Evolutionary conservation across 208 protist species (phyloP).

Genomic region (Trypanosoma mega): DNA sequence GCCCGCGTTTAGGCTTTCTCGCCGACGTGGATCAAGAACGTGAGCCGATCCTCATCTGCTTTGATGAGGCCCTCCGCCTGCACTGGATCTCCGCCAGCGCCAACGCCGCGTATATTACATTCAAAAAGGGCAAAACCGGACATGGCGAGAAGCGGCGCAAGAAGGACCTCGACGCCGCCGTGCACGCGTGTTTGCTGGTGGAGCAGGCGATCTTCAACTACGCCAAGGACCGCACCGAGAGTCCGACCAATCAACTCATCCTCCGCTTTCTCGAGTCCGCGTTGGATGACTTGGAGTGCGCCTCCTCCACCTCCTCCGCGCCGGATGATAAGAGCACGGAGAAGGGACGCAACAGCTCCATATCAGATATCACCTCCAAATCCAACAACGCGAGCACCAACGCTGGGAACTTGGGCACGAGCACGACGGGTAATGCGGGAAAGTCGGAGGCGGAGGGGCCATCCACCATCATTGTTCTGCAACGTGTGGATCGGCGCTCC

Average conservation of each 20-base stretch:
- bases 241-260: slow-evolving; percentile 21
- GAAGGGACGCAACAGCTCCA: too few species aligned
- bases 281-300: slow-evolving; percentile 21
- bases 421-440: not conserved
- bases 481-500: slow-evolving; percentile 13
- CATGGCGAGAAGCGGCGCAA: slow-evolving; percentile 27
- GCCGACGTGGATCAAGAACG: slow-evolving; percentile 5
- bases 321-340: not conserved
- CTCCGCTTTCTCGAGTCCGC: slow-evolving; percentile 14
- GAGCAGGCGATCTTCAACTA: slow-evolving; percentile 9
- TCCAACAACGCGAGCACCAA: not conserved
- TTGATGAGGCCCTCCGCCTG: slow-evolving; percentile 25
- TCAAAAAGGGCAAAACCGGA: slow-evolving; percentile 10
- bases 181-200: slow-evolving; percentile 4
- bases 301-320: slow-evolving; percentile 9
- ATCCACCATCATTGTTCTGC: slow-evolving; percentile 10
- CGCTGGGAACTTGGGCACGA: too few species aligned
- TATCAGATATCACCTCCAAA: too few species aligned
- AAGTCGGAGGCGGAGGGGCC: not conserved
- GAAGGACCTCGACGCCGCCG: slow-evolving; percentile 22
- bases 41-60: slow-evolving; percentile 15
- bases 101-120: slow-evolving; percentile 15
- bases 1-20: not conserved
- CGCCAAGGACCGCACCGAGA: slow-evolving; percentile 12
- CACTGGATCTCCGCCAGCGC: slow-evolving; percentile 23